Percentiles rank a stretch among this genome's conserved stretches.
Evolutionary conservation across 371 early-diverging fungal genomes (phyloP).

Genomic region (Nematocida sp.): DNA sequence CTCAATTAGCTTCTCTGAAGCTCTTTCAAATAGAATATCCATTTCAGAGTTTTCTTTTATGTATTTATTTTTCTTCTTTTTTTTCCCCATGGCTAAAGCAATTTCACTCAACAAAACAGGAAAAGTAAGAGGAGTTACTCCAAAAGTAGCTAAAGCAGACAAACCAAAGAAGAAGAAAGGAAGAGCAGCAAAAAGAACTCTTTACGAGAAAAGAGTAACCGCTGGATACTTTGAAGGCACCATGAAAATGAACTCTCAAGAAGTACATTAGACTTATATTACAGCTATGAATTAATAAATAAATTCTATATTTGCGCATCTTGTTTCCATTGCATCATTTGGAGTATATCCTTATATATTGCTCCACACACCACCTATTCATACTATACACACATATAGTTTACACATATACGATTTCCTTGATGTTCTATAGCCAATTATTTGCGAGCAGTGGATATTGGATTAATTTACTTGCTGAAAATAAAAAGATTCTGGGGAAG

Average conservation of each 20-base stretch:
- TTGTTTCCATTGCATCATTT: no score
- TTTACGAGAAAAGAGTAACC: conserved; percentile 88
- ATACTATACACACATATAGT: no score
- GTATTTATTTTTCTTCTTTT: conserved; percentile 39
- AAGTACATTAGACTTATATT: conserved; percentile 14
- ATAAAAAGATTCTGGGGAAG: no score
- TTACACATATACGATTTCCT: no score
- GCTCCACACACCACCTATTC: no score
- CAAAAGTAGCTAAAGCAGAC: conserved; percentile 94
- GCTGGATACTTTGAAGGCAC: conserved; percentile 64
- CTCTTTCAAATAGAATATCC: not conserved
- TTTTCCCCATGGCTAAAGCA: conserved; percentile 58
- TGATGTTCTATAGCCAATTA: no score
- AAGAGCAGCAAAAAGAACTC: conserved; percentile 91
- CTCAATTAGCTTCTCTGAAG: not conserved
- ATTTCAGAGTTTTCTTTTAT: not conserved
- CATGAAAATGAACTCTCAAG: conserved; percentile 66
- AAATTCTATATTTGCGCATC: no score
- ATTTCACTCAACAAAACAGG: conserved; percentile 73
- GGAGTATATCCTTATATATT: no score
- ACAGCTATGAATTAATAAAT: conserved; percentile 1
- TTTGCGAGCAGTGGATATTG: no score
- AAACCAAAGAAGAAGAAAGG: conserved; percentile 79
- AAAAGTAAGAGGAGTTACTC: conserved; percentile 98
- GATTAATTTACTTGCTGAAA: no score